Evolutionary conservation across 2,329 filamentous ascomycete species (phyloP).

Genomic region (Alternaria viburni): DNA sequence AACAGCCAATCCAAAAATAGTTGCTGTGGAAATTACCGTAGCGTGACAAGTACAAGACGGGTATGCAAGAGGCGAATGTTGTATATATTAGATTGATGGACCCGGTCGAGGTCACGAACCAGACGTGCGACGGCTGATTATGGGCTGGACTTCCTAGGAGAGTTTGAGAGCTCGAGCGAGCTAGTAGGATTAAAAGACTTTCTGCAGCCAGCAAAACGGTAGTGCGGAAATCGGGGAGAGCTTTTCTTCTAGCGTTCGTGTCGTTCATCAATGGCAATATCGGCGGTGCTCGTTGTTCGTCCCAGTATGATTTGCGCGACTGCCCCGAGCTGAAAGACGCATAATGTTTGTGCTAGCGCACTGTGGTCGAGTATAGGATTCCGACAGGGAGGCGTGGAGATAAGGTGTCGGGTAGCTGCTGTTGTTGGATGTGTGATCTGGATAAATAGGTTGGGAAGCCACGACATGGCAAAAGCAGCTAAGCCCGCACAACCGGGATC

Average conservation of each 20-base stretch:
- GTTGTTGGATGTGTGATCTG: constrained; percentile 7
- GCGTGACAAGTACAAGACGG: constrained; percentile 20
- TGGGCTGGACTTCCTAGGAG: constrained; percentile 21
- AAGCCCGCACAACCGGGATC: background rate
- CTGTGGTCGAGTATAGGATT: background rate
- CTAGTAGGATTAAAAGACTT: constrained; percentile 26
- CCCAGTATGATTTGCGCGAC: background rate
- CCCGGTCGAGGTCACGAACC: constrained; percentile 37
- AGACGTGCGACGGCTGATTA: constrained; percentile 35
- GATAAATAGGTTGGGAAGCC: constrained; percentile 13
- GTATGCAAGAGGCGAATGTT: constrained; percentile 21
- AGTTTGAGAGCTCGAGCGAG: constrained; percentile 32
- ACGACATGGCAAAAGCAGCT: background rate
- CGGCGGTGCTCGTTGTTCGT: constrained; percentile 6
- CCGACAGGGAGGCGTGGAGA: background rate
- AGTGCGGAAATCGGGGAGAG: constrained; percentile 3
- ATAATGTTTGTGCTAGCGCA: background rate
- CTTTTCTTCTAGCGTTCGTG: constrained; percentile 28
- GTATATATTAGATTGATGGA: constrained; percentile 45
- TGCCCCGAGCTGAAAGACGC: background rate
- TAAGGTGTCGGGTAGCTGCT: constrained; percentile 2
- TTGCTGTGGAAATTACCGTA: constrained; percentile 13
- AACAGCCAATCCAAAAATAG: constrained; percentile 34
- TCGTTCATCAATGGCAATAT: constrained; percentile 38
- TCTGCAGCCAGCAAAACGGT: constrained; percentile 16